These are phyloP conservation scores for Inosperma sp. DNA, from an alignment of 768 basidiomycete genomes.

Conservation along the genomic window DNA sequence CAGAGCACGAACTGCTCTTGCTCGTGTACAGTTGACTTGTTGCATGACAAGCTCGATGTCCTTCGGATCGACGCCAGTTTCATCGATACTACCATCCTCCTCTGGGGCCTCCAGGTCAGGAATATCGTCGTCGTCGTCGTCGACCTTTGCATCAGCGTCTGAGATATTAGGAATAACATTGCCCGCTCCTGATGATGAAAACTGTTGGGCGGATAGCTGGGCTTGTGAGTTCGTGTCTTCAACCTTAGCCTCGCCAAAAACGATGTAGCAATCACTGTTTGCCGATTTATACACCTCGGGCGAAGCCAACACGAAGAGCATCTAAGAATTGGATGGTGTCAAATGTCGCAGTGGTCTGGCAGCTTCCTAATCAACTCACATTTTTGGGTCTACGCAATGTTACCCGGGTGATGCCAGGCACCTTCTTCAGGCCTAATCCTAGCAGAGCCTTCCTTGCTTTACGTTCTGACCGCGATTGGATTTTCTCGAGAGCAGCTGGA, in stretches of 20 bases:
- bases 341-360: background rate
- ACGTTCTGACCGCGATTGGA: conserved; percentile 90
- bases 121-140: conserved; percentile 77
- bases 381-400: conserved; percentile 94
- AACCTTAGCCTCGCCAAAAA: conserved; percentile 97
- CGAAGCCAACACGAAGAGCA: conserved; percentile 86
- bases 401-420: conserved; percentile 90
- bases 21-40: conserved; percentile 84
- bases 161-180: conserved; percentile 45
- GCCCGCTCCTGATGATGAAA: conserved; percentile 54
- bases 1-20: conserved; percentile 86
- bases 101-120: conserved; percentile 81
- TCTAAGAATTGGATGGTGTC: conserved; percentile 34
- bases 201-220: conserved; percentile 74
- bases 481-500: conserved; percentile 82
- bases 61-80: conserved; percentile 86
- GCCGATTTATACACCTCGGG: conserved; percentile 98
- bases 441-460: conserved; percentile 94
- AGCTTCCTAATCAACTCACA: conserved; percentile 42
- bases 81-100: conserved; percentile 78
- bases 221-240: conserved; percentile 85
- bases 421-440: conserved; percentile 86
- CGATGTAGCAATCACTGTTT: conserved; percentile 97
- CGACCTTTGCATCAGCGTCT: conserved; percentile 47
- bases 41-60: conserved; percentile 93